Evolutionary conservation across 768 basidiomycete species (phyloP).

Genomic region (Tulasnella sp.): DNA sequence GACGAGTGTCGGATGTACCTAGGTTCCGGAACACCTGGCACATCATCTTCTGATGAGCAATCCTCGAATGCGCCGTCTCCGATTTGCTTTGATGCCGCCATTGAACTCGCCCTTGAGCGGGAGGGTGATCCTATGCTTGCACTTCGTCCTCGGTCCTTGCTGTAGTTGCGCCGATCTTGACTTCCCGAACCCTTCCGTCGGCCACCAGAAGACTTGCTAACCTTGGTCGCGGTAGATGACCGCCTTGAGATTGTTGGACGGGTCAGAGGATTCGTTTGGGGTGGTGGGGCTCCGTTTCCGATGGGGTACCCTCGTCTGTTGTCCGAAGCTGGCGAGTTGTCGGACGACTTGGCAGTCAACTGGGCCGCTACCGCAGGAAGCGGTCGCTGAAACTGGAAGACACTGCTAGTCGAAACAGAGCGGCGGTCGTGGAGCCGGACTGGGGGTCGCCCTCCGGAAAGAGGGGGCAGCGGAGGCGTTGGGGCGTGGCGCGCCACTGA

Average conservation of each 20-base stretch:
- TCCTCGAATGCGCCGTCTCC: slow-evolving; percentile 20
- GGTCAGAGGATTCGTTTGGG: background rate
- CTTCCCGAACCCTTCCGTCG: slow-evolving; percentile 3
- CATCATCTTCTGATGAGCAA: background rate
- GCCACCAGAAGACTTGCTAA: slow-evolving; percentile 9
- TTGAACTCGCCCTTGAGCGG: slow-evolving; percentile 14
- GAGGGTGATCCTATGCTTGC: slow-evolving; percentile 1
- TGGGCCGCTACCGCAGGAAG: background rate
- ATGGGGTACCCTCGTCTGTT: background rate
- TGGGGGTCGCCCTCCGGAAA: slow-evolving; percentile 13
- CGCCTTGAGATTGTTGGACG: slow-evolving; percentile 7
- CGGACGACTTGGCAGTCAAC: slow-evolving; percentile 4
- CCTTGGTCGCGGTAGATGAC: slow-evolving; percentile 15
- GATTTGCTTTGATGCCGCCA: slow-evolving; percentile 6
- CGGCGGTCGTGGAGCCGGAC: background rate
- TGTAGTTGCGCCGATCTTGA: slow-evolving; percentile 1
- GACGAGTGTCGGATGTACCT: background rate
- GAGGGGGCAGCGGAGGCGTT: slow-evolving; percentile 28
- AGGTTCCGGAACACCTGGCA: background rate
- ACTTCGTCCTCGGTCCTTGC: slow-evolving; percentile 3
- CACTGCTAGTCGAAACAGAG: background rate
- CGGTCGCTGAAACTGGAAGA: background rate
- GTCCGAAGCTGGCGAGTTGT: slow-evolving; percentile 15
- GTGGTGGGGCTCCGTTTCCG: background rate
- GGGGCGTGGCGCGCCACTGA: background rate